Conservation (phyloP, 768 basidiomycete genomes). For the Mycena sanguinolenta region DNA sequence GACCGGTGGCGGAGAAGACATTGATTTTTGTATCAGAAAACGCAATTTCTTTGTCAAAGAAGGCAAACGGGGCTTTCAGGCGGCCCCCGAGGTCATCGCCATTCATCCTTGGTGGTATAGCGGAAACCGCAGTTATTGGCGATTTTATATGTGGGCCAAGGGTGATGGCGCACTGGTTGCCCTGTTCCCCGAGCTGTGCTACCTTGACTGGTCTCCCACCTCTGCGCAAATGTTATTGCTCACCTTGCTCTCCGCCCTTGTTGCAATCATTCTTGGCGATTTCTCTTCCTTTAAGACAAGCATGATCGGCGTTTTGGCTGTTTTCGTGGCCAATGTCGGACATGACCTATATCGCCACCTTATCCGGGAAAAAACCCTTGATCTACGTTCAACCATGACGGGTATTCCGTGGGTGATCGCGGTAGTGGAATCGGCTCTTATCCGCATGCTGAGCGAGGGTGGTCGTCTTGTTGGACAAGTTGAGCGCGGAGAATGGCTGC, state of each 20-base stretch:
- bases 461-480: neutral
- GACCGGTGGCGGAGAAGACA: conserved; percentile 76
- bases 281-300: neutral
- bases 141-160: conserved; percentile 71
- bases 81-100: conserved; percentile 63
- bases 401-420: neutral
- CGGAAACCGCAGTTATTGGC: conserved; percentile 60
- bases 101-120: conserved; percentile 72
- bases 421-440: neutral
- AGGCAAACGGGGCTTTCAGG: conserved; percentile 56
- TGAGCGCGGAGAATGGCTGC: neutral
- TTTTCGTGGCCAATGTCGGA: conserved; percentile 55
- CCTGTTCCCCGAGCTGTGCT: conserved; percentile 61
- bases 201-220: conserved; percentile 60
- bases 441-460: neutral
- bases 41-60: conserved; percentile 51
- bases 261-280: neutral
- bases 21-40: conserved; percentile 68
- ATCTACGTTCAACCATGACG: neutral
- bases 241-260: conserved; percentile 27
- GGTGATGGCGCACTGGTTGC: conserved; percentile 67
- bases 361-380: neutral
- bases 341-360: conserved; percentile 67
- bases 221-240: conserved; percentile 59
- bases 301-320: conserved; percentile 40